These are phyloP conservation scores for Earliella scabrosa DNA, from an alignment of 1,284 basidiomycete genomes.

Conservation along the genomic window DNA sequence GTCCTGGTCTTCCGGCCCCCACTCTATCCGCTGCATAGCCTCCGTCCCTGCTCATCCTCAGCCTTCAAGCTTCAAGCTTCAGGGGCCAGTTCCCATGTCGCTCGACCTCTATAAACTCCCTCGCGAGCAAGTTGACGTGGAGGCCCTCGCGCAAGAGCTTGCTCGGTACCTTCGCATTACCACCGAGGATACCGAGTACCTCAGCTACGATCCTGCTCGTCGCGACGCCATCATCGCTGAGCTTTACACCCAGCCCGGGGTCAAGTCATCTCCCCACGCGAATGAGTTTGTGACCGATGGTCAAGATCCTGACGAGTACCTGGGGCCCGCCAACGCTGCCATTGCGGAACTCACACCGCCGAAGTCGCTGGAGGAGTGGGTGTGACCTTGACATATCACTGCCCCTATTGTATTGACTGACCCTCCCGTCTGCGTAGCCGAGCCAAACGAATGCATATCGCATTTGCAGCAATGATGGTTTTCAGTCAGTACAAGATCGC, in stretches of 20 bases:
- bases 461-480: constrained; percentile 1
- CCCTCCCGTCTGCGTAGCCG: constrained; percentile 4
- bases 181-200: constrained; percentile 5
- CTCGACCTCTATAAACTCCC: background rate
- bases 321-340: constrained; percentile 5
- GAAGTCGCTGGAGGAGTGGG: constrained; percentile 9
- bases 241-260: background rate
- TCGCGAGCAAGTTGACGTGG: background rate
- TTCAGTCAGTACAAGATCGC: constrained; percentile 5
- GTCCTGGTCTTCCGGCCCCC: too few relatives aligned
- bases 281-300: background rate
- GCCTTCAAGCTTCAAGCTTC: too few relatives aligned
- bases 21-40: too few relatives aligned
- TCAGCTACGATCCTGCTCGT: constrained; percentile 3
- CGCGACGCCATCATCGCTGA: constrained; percentile 7
- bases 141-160: background rate
- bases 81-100: background rate
- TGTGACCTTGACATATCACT: background rate
- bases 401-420: background rate
- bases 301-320: constrained; percentile 2
- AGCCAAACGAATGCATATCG: constrained; percentile 3
- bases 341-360: constrained; percentile 13
- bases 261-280: background rate
- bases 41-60: too few relatives aligned
- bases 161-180: background rate